Evolutionary conservation across 768 basidiomycete genomes (phyloP).

Genomic region (Agrocybe praecox): DNA sequence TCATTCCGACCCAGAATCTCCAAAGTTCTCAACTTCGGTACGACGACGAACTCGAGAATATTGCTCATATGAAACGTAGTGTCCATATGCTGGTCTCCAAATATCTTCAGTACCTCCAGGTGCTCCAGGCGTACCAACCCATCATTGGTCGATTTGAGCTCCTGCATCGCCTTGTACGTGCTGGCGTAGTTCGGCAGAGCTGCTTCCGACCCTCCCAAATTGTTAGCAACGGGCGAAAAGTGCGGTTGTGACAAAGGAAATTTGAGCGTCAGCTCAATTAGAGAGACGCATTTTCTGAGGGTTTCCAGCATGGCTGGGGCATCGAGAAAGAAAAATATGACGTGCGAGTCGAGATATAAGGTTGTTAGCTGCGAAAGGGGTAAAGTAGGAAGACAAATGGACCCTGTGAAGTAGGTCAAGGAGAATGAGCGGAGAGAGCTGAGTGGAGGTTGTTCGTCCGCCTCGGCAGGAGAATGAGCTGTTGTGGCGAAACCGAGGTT

Average conservation of each 20-base stretch:
- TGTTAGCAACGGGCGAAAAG: conserved; percentile 9
- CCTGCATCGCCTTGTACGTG: background rate
- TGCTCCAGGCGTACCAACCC: conserved; percentile 22
- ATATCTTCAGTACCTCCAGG: conserved; percentile 24
- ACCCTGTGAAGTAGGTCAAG: conserved; percentile 29
- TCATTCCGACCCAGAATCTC: conserved; percentile 28
- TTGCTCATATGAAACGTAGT: conserved; percentile 32
- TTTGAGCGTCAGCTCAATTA: conserved; percentile 27
- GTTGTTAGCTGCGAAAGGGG: conserved; percentile 24
- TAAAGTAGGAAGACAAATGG: conserved; percentile 26
- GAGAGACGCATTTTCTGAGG: conserved; percentile 18
- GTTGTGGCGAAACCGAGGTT: conserved; percentile 17
- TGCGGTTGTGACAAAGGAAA: conserved; percentile 27
- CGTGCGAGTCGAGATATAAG: conserved; percentile 30
- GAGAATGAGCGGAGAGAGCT: conserved; percentile 20
- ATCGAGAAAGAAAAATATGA: conserved; percentile 28
- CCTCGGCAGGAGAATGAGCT: background rate
- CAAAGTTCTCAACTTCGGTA: conserved; percentile 23
- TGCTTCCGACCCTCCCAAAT: conserved; percentile 10
- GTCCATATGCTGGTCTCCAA: conserved; percentile 29
- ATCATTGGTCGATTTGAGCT: background rate
- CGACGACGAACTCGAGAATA: conserved; percentile 22
- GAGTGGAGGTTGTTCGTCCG: background rate
- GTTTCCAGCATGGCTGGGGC: conserved; percentile 24
- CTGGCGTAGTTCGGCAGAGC: background rate